Evolutionary conservation across 257 asterid species (phyloP), one percentile per base, ranked within the genome.

Genomic region (Parsonsia alboflavescens): DNA sequence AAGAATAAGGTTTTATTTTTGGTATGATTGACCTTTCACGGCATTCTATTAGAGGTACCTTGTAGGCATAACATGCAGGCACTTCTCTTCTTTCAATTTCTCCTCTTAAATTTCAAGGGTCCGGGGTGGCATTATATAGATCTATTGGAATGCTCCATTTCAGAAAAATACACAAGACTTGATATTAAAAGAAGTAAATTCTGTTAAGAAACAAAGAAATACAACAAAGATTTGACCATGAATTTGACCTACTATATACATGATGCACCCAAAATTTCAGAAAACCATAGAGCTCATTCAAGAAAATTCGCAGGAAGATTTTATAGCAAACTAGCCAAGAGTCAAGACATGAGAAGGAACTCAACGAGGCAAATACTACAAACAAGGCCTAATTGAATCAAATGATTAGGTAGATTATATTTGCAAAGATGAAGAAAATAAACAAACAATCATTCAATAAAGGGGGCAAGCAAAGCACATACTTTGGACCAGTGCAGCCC

Each of bases 401-500:
- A 2, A 53, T 1, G 36, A 22, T 22, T 33, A 42, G 12, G 26
- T 19, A 41, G n/a, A 19, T 48, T 3, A 17, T 66, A 64, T 54
- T 21, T 15, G 42, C 7, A 28, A 71, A 22, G 19, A 10, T 30
- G 36, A 41, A 26, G 17, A 39, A 3, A 48, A 58, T 30, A 46
- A 58, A 21, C 21, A 33, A 26, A 15, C 3, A 36, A 50, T 68
- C 11, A 39, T 19, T 28, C 28, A 44, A 48, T 30, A 5, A 75
- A 65, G 13, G 30, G 21, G 0, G 39, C 6, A 19, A 77, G 70
- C 6, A 19, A 77, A 72, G 45, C 59, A 45, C 91, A 65, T 91
- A 95, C 99, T 95, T 93, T 62, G 99, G 99, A 64, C 99, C 99
- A 21, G 97, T 95, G 81, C 99, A 95, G 8, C 99, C 99, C 99